phyloP scores from a whole-genome alignment of 495 filamentous ascomycete species.

The Neurospora africana region DNA sequence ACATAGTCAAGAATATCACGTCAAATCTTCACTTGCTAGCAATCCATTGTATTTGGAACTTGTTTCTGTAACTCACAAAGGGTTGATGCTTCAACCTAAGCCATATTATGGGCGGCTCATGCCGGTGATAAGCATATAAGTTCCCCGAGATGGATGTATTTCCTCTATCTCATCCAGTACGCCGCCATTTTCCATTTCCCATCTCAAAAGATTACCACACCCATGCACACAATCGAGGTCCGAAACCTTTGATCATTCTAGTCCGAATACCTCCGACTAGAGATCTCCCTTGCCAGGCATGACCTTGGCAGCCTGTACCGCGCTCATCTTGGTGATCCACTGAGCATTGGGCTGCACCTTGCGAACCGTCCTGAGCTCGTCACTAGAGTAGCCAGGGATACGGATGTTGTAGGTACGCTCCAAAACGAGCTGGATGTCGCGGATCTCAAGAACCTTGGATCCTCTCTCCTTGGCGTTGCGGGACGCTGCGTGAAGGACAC shows the following conservation, averaged over 20 bases:
- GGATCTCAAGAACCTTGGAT: conserved; percentile 80
- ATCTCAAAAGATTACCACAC: not conserved
- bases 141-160: not conserved
- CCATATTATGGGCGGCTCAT: not conserved
- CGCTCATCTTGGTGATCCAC: conserved; percentile 94
- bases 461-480: conserved; percentile 84
- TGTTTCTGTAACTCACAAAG: not conserved
- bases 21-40: not conserved
- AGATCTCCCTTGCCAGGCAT: conserved; percentile 46
- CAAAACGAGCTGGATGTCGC: conserved; percentile 87
- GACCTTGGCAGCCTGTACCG: conserved; percentile 83
- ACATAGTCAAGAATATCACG: not conserved
- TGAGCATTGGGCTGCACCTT: conserved; percentile 76
- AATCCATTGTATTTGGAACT: not conserved
- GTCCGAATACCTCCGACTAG: conserved; percentile 5
- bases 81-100: not conserved
- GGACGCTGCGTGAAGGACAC: conserved; percentile 76
- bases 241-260: not conserved
- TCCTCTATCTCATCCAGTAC: not conserved
- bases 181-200: not conserved
- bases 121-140: not conserved
- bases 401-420: conserved; percentile 98
- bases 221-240: not conserved
- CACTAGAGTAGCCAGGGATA: conserved; percentile 85
- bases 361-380: conserved; percentile 86